These are phyloP conservation scores for Tetrahymena thermophila DNA, from an alignment of 73 alveolate genomes.

Conservation along the genomic window DNA sequence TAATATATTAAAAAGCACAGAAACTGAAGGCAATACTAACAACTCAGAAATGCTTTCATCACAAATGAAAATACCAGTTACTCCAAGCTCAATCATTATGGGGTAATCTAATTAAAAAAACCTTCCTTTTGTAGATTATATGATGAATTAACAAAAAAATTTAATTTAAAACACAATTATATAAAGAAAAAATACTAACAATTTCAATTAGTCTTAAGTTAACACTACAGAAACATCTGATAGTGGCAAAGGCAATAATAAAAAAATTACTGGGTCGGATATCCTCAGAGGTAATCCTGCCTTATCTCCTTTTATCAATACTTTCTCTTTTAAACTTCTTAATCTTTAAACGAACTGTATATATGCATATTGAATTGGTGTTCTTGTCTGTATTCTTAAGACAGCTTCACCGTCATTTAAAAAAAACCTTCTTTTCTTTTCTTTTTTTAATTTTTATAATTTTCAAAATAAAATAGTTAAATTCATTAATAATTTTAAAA, in stretches of 20 bases:
- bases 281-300: neutral
- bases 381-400: neutral
- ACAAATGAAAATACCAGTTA: neutral
- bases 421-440: neutral
- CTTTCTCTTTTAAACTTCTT: neutral
- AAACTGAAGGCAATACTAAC: neutral
- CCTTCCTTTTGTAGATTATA: neutral
- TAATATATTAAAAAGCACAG: neutral
- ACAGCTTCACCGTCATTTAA: neutral
- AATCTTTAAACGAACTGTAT: neutral
- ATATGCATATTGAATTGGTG: neutral
- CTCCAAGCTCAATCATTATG: neutral
- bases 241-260: neutral
- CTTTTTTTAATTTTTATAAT: neutral
- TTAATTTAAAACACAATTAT: neutral
- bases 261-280: neutral
- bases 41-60: neutral
- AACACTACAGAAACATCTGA: neutral
- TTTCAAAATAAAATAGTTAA: too few relatives aligned
- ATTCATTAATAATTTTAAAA: too few relatives aligned
- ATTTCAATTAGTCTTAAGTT: neutral
- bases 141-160: neutral
- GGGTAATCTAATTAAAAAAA: neutral
- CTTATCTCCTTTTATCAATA: neutral
- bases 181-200: neutral